phyloP scores from a whole-genome alignment of 1,284 basidiomycete genomes.

The Cryptococcus sp. region DNA sequence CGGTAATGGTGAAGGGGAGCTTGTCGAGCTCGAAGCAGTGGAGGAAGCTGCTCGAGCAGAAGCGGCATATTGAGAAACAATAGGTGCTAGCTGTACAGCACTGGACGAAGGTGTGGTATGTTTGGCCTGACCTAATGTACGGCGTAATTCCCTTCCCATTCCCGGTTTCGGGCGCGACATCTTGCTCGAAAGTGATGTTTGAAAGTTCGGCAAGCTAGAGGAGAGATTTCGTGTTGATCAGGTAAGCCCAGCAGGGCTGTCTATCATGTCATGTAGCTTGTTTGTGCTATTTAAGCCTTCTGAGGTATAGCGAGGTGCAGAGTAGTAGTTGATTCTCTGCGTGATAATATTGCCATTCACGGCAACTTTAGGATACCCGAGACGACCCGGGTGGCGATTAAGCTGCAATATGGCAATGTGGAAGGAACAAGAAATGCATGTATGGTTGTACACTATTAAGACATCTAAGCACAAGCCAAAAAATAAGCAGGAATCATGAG shows the following conservation, averaged over 20 bases:
- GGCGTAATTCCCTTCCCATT: slow-evolving; percentile 28
- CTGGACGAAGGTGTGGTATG: background rate
- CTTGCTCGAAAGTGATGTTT: background rate
- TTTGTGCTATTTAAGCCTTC: too few relatives aligned
- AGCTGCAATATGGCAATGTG: background rate
- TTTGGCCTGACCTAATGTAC: slow-evolving; percentile 22
- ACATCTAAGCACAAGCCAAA: background rate
- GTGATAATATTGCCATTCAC: too few relatives aligned
- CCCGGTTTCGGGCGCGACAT: slow-evolving; percentile 36
- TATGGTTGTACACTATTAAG: background rate
- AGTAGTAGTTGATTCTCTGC: too few relatives aligned
- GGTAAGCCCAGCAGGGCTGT: too few relatives aligned
- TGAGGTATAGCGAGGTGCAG: too few relatives aligned
- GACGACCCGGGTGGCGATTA: background rate
- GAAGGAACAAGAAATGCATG: background rate
- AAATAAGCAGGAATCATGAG: background rate
- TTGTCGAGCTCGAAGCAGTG: background rate
- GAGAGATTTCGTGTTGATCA: too few relatives aligned
- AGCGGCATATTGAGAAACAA: slow-evolving; percentile 6
- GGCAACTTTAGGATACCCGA: background rate
- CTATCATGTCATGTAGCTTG: too few relatives aligned
- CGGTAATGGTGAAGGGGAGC: background rate
- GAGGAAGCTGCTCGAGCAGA: background rate
- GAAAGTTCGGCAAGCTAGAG: too few relatives aligned
- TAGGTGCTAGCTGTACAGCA: slow-evolving; percentile 10